Evolutionary conservation across 2,329 filamentous ascomycete genomes (phyloP), one percentile per base, ranked within the genome.

Genomic region (Cladosporium austrohemisphaericum): DNA sequence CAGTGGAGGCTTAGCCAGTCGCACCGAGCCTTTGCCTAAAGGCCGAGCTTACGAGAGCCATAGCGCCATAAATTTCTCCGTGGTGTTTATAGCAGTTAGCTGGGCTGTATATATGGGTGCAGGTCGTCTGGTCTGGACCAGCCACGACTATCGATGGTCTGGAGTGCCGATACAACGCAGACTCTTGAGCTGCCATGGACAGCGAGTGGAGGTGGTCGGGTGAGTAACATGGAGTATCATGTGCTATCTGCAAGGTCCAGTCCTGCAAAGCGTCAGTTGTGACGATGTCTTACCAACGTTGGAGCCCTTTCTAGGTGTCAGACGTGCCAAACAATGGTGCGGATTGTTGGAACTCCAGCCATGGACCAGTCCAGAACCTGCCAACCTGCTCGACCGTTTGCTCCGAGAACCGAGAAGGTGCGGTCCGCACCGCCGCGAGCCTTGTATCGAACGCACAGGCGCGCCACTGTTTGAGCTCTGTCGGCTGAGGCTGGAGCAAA

Each of bases 291-390:
- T 26, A 47, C 18, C 25, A 45, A 28, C 16, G 29, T 4, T 26
- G 20, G 23, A 22, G 16, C 14, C 11, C 13, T 10, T 25, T 38
- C 16, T 22, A 47, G 31, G 43, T 37, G 33, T 37, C 32, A 47
- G 33, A 37, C 11, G 23, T 37, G n/a, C 25, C 38, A 41, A 22
- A 47, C 43, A 37, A 31, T 35, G 43, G 22, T 47, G 32, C 43
- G 16, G 26, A 22, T 38, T 11, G 26, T 20, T 8, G 18, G 26
- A n/a, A n/a, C n/a, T n/a, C 25, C 40, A 47, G 23, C 32, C 18
- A n/a, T 18, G 31, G 25, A 13, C n/a, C 22, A 26, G 43, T 47
- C 43, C 25, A 38, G 43, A 47, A 22, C 18, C 33, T 28, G n/a
- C n/a, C 20, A 11, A 18, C 19, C 8, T n/a, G 9, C 11, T n/a